Percentiles rank a stretch among this genome's conserved stretches.
phyloP scores from a whole-genome alignment of 805 yeast genomes.

The Kuraishia piskuri region DNA sequence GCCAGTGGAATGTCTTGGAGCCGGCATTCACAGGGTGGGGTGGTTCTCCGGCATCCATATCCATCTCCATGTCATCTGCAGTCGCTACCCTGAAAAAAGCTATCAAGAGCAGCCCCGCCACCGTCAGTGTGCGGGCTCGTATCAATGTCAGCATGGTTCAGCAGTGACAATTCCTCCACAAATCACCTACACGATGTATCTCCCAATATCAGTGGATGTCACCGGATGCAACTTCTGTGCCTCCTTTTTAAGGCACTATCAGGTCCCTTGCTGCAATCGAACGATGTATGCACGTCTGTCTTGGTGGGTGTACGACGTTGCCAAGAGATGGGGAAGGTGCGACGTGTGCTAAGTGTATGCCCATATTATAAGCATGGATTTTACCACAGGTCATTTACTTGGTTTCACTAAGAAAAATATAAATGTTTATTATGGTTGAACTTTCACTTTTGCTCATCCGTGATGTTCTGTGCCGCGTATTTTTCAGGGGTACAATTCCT shows the following conservation, averaged over 20 bases:
- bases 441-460: too few relatives aligned
- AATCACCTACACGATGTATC: background rate
- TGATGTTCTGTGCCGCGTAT: too few relatives aligned
- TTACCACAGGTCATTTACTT: too few relatives aligned
- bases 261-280: background rate
- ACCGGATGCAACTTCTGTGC: background rate
- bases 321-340: background rate
- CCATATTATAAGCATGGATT: too few relatives aligned
- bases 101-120: background rate
- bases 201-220: background rate
- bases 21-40: slow-evolving; percentile 20
- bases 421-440: background rate
- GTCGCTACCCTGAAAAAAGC: background rate
- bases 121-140: background rate
- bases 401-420: too few relatives aligned
- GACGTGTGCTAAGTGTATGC: background rate
- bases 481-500: background rate
- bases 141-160: background rate
- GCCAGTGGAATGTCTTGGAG: slow-evolving; percentile 59
- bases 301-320: background rate
- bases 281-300: background rate
- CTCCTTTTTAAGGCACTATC: background rate
- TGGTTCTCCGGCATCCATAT: background rate
- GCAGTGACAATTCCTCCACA: background rate
- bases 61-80: background rate